Evolutionary conservation across 768 basidiomycete species (phyloP).

Genomic region (Agaricus bisporus): DNA sequence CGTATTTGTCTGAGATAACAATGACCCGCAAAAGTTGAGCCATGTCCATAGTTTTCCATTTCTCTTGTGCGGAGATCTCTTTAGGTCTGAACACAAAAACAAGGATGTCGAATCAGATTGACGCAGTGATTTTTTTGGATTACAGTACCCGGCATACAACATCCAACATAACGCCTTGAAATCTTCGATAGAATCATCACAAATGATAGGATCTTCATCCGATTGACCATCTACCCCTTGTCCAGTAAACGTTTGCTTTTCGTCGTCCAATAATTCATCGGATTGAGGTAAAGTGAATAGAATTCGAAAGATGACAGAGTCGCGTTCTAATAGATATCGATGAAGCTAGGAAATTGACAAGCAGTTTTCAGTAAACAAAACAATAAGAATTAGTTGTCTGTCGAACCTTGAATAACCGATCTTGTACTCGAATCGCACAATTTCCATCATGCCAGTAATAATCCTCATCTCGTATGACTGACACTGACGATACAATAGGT

Average conservation of each 20-base stretch:
- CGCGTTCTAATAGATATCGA: neutral
- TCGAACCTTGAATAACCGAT: neutral
- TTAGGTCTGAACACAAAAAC: neutral
- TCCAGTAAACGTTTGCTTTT: too few species aligned
- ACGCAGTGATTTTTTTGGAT: too few species aligned
- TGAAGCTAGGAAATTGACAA: neutral
- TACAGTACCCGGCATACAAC: neutral
- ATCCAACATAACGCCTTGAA: constrained; percentile 1
- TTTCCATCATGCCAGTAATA: constrained; percentile 1
- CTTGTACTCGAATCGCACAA: neutral
- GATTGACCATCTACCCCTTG: neutral
- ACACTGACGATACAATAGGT: too few species aligned
- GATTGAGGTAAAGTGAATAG: neutral
- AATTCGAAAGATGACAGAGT: neutral
- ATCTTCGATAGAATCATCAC: neutral
- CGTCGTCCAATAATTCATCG: too few species aligned
- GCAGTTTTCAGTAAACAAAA: neutral
- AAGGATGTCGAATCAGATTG: too few species aligned
- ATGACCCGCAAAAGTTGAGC: neutral
- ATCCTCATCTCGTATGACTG: neutral
- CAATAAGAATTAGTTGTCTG: neutral
- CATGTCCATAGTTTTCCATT: neutral
- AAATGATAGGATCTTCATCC: neutral
- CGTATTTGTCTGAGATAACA: neutral
- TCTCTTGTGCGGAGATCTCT: neutral